A percentile compares a stretch with the other conserved stretches of the same genome.
Conservation (phyloP, 169 alveolate genomes). For the Plasmodium fragile region DNA sequence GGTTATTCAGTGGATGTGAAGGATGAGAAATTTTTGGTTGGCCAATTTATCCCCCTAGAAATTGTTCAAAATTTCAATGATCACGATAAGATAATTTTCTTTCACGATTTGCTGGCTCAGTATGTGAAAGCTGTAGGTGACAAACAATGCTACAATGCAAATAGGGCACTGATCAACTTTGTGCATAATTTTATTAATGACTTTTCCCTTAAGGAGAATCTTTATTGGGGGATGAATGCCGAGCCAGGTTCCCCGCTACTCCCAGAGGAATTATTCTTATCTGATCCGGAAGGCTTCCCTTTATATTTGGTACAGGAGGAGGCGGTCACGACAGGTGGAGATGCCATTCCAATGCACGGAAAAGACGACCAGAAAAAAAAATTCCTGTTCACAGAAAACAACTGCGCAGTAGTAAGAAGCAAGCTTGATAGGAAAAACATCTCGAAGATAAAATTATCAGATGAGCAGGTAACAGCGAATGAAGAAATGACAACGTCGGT, state of each 20-base stretch:
- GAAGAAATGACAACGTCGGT: conserved; percentile 20
- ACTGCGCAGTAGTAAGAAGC: background rate
- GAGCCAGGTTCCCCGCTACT: background rate
- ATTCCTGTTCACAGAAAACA: background rate
- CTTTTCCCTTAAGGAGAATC: conserved; percentile 15
- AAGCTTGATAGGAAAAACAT: background rate
- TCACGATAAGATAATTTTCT: conserved; percentile 66
- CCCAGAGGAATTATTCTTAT: background rate
- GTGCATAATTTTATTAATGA: conserved; percentile 48
- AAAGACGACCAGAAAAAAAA: background rate
- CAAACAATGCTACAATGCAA: conserved; percentile 22
- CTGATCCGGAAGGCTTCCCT: background rate
- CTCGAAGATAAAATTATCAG: background rate
- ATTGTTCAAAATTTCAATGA: conserved; percentile 13
- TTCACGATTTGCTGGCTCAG: conserved; percentile 5
- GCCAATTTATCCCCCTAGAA: background rate
- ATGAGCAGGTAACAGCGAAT: conserved; percentile 6
- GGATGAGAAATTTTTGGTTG: background rate
- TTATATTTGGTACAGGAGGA: background rate
- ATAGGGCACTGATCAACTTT: conserved; percentile 18
- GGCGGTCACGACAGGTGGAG: background rate
- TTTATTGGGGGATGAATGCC: background rate
- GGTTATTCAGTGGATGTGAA: background rate
- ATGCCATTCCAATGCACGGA: background rate
- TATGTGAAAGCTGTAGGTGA: conserved; percentile 11